Evolutionary conservation across 371 early-diverging fungal genomes (phyloP).

Genomic region (Vairimorpha ceranae): DNA sequence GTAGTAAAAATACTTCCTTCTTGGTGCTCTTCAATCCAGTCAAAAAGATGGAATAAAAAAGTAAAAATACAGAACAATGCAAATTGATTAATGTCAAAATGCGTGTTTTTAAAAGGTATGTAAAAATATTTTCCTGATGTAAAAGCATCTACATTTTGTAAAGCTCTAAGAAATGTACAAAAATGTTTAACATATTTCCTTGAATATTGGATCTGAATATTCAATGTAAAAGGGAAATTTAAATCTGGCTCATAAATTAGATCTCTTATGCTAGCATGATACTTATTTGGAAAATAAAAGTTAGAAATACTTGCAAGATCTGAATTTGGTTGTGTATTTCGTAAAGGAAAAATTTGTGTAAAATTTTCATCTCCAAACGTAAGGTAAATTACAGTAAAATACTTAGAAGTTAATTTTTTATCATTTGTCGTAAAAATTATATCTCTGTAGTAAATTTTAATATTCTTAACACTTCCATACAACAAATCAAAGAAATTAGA

Average conservation of each 20-base stretch:
- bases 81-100: constrained; percentile 9
- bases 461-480: not conserved
- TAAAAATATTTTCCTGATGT: constrained; percentile 30
- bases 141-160: constrained; percentile 12
- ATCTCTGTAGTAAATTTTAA: not conserved
- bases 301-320: constrained; percentile 23
- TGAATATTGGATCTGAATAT: constrained; percentile 13
- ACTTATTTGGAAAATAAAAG: constrained; percentile 16
- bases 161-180: constrained; percentile 7
- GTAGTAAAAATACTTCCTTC: not conserved
- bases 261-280: constrained; percentile 2
- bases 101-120: not conserved
- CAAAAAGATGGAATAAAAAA: not conserved
- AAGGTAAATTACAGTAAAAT: constrained; percentile 29
- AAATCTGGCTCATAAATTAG: not conserved
- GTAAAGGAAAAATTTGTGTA: constrained; percentile 13
- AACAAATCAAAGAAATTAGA: not conserved
- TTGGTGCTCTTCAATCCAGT: not conserved
- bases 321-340: constrained; percentile 29
- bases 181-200: not conserved
- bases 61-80: not conserved
- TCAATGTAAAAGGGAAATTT: constrained; percentile 9
- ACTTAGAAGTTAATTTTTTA: not conserved
- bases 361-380: not conserved
- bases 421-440: not conserved